Percentiles rank a stretch among this genome's conserved stretches.
phyloP scores from a whole-genome alignment of 2,329 filamentous ascomycete species.

The Talaromyces funiculosus region DNA sequence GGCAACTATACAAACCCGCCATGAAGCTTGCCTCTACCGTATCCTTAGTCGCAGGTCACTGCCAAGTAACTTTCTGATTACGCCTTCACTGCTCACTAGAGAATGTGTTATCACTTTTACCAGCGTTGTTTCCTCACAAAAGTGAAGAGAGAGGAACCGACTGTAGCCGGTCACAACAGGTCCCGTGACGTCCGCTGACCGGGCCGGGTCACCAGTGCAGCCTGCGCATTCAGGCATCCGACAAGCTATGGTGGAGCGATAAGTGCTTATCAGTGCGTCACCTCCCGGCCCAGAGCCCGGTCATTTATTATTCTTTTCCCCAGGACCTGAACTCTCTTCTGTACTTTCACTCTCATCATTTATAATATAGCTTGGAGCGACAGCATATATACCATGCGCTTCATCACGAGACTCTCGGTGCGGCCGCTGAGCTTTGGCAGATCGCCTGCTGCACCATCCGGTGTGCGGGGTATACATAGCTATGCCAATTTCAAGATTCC shows the following conservation, averaged over 20 bases:
- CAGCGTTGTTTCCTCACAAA: too few relatives aligned
- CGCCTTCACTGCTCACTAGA: slow-evolving; percentile 66
- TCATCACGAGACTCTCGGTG: not conserved
- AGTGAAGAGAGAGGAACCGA: not conserved
- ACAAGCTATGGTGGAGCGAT: not conserved
- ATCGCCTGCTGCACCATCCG: not conserved
- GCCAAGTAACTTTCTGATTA: slow-evolving; percentile 71
- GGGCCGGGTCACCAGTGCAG: not conserved
- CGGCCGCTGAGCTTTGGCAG: not conserved
- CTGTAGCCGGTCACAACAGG: not conserved
- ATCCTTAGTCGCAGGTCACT: slow-evolving; percentile 73
- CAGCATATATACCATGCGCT: not conserved
- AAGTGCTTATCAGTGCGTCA: slow-evolving; percentile 3
- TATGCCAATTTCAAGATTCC: slow-evolving; percentile 85
- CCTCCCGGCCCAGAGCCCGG: not conserved
- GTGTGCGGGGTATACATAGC: slow-evolving; percentile 42
- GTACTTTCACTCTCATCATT: too few relatives aligned
- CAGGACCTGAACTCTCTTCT: not conserved
- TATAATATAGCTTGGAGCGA: not conserved
- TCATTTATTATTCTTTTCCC: not conserved
- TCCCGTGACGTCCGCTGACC: not conserved
- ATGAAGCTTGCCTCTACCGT: slow-evolving; percentile 36
- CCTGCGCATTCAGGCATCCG: not conserved
- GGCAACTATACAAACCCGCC: not conserved
- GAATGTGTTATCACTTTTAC: slow-evolving; percentile 76